phyloP scores from a whole-genome alignment of 2,329 filamentous ascomycete species.

The Coleophoma cylindrospora region DNA sequence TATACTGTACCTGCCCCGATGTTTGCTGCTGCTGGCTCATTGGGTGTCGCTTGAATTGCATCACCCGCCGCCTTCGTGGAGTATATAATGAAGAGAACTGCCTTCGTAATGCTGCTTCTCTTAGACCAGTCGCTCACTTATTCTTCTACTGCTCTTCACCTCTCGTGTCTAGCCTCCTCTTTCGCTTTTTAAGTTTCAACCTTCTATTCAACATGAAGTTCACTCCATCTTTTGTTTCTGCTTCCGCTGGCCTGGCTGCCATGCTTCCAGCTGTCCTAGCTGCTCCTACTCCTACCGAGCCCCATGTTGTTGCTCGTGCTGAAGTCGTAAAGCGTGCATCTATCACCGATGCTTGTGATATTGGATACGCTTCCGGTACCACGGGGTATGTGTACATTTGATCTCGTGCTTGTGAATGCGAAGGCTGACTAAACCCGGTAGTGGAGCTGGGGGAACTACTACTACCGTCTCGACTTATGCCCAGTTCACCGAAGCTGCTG shows the following conservation, averaged over 20 bases:
- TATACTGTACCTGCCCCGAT: too few species aligned
- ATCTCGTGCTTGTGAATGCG: too few species aligned
- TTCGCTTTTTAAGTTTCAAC: not conserved
- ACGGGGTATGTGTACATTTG: constrained; percentile 30
- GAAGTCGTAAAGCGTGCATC: constrained; percentile 38
- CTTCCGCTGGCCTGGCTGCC: constrained; percentile 42
- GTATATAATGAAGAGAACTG: too few species aligned
- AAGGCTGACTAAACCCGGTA: too few species aligned
- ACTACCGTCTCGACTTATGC: constrained; percentile 48
- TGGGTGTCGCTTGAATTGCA: too few species aligned
- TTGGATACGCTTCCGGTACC: constrained; percentile 43
- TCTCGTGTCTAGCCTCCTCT: too few species aligned
- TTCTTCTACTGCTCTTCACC: too few species aligned
- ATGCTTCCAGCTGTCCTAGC: constrained; percentile 34
- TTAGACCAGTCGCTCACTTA: too few species aligned
- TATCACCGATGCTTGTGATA: constrained; percentile 12
- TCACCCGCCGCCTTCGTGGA: too few species aligned
- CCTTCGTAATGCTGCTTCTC: too few species aligned
- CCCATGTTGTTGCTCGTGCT: constrained; percentile 36
- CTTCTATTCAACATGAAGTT: constrained; percentile 2
- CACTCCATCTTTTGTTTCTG: constrained; percentile 42
- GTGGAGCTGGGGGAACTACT: constrained; percentile 45
- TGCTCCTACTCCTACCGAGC: constrained; percentile 41
- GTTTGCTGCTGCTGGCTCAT: too few species aligned
- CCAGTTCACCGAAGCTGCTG: constrained; percentile 43